phyloP scores from a whole-genome alignment of 1,139 yeast genomes.

The Candida neerlandica region DNA sequence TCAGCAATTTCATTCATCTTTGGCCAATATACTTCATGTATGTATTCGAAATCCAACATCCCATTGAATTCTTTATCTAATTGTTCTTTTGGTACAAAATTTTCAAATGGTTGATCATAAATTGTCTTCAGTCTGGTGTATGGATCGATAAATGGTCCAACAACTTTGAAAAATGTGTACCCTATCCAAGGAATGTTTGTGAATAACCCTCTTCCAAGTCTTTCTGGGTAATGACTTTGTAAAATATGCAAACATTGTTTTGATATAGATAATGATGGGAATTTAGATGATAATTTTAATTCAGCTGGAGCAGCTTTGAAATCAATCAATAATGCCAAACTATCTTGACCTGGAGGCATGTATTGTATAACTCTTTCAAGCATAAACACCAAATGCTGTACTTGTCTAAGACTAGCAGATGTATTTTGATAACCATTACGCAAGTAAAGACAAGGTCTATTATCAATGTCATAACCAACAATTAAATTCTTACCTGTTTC shows the following conservation, averaged over 20 bases:
- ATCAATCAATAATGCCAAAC: slow-evolving; percentile 84
- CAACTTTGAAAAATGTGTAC: slow-evolving; percentile 83
- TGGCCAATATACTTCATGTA: slow-evolving; percentile 82
- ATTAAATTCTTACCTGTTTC: slow-evolving; percentile 88
- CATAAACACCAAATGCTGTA: slow-evolving; percentile 90
- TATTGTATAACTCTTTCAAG: slow-evolving; percentile 86
- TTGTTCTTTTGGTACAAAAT: slow-evolving; percentile 80
- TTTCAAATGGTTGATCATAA: slow-evolving; percentile 74
- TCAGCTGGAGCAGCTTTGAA: slow-evolving; percentile 64
- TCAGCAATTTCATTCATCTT: slow-evolving; percentile 61
- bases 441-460: slow-evolving; percentile 86
- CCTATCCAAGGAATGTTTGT: slow-evolving; percentile 94
- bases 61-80: slow-evolving; percentile 88
- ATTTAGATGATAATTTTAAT: slow-evolving; percentile 51
- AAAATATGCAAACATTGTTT: slow-evolving; percentile 83
- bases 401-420: slow-evolving; percentile 80
- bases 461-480: slow-evolving; percentile 84
- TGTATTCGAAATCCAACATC: slow-evolving; percentile 74
- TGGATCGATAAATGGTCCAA: slow-evolving; percentile 95
- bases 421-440: slow-evolving; percentile 95
- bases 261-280: slow-evolving; percentile 51
- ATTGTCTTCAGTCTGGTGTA: slow-evolving; percentile 89
- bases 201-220: slow-evolving; percentile 86
- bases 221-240: slow-evolving; percentile 95
- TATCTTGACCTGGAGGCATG: slow-evolving; percentile 97